Conservation (phyloP, 257 asterid genomes). For the Ehretia macrophylla region DNA sequence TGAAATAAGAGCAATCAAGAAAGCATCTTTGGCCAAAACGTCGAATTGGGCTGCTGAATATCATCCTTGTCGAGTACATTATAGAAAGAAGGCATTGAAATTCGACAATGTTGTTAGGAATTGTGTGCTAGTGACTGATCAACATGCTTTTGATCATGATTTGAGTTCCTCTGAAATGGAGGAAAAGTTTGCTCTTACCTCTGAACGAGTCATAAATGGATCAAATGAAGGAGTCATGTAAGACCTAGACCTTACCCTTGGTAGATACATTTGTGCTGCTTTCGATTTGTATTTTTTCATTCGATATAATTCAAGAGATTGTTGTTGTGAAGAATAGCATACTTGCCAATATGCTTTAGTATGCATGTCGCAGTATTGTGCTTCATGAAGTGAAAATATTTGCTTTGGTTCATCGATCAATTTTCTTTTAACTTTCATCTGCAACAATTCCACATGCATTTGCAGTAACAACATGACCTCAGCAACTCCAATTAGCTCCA, state of each 20-base stretch:
- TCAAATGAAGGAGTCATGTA: conserved; percentile 31
- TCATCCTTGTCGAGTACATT: conserved; percentile 5
- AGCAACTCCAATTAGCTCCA: not conserved
- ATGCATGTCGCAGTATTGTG: not conserved
- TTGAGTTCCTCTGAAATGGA: conserved; percentile 19
- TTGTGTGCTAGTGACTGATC: conserved; percentile 13
- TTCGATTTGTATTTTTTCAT: not conserved
- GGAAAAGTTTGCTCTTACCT: conserved; percentile 14
- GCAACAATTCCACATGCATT: too few species aligned
- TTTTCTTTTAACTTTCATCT: too few species aligned
- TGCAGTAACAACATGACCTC: too few species aligned
- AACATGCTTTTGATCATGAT: conserved; percentile 11
- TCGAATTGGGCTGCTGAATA: conserved; percentile 7
- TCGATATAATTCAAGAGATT: not conserved
- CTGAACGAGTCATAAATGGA: conserved; percentile 5
- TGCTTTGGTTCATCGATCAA: too few species aligned
- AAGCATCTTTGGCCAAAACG: conserved; percentile 3
- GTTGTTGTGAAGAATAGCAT: not conserved
- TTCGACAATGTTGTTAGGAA: conserved; percentile 13
- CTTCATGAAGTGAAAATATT: too few species aligned
- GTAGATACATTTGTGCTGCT: not conserved
- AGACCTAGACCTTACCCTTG: conserved; percentile 13
- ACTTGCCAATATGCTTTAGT: not conserved
- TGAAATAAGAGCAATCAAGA: conserved; percentile 8
- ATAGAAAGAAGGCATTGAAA: conserved; percentile 5